phyloP scores from a whole-genome alignment of 176 grass and related monocot species.

The Oryza officinalis region DNA sequence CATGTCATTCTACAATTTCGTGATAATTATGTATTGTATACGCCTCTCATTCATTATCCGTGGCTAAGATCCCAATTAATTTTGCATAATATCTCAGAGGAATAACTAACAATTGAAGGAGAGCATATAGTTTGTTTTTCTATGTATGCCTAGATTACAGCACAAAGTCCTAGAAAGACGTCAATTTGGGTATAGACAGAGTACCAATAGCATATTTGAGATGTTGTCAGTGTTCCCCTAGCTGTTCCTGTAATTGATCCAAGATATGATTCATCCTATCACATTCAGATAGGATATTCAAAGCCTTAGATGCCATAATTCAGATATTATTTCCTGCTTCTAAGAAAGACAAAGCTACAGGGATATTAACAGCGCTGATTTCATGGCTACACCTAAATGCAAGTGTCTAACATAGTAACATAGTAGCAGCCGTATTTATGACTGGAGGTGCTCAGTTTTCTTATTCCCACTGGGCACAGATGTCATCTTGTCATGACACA shows the following conservation, averaged over 20 bases:
- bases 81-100: neutral
- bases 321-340: neutral
- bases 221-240: neutral
- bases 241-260: neutral
- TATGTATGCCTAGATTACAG: neutral
- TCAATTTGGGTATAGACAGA: neutral
- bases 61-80: neutral
- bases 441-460: neutral
- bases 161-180: neutral
- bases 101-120: too few species aligned
- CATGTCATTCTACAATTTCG: neutral
- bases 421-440: neutral
- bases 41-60: neutral
- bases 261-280: neutral
- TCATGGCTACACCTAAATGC: neutral
- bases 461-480: neutral
- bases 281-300: neutral
- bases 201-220: constrained; percentile 20
- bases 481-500: neutral
- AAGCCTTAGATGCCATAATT: neutral
- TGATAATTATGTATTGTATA: neutral
- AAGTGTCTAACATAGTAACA: neutral
- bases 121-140: too few species aligned
- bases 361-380: neutral
- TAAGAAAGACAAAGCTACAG: neutral